phyloP scores from a whole-genome alignment of 2,329 filamentous ascomycete genomes.

The Pestalotiopsis fici region DNA sequence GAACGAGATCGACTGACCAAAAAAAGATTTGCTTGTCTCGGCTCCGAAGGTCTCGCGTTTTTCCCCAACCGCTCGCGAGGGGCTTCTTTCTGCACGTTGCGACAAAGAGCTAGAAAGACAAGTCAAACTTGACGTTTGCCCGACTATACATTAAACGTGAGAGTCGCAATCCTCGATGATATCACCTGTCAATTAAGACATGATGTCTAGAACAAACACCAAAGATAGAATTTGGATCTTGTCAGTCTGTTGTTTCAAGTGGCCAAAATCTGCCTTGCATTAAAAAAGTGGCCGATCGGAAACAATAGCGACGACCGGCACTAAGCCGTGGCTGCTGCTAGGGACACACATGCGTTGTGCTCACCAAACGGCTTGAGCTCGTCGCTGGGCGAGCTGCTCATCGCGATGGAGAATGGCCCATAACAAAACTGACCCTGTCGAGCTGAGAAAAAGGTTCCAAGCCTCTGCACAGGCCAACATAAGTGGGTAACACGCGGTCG shows the following conservation, averaged over 20 bases:
- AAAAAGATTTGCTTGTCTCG: background rate
- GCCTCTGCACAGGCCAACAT: constrained; percentile 7
- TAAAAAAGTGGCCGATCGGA: background rate
- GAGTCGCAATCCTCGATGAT: background rate
- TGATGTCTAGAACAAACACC: background rate
- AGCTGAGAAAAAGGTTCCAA: constrained; percentile 8
- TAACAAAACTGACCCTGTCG: background rate
- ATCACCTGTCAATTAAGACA: background rate
- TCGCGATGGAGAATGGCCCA: background rate
- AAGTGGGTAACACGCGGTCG: background rate
- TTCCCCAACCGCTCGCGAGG: background rate
- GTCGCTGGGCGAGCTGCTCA: background rate
- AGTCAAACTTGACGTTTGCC: background rate
- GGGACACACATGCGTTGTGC: background rate
- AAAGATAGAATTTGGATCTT: background rate
- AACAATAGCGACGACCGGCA: background rate
- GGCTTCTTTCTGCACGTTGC: background rate
- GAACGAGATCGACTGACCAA: background rate
- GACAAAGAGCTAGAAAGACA: background rate
- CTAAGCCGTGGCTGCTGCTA: background rate
- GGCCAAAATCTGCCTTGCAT: constrained; percentile 5
- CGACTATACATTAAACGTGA: no score
- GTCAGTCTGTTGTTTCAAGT: constrained; percentile 5
- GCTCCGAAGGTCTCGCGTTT: background rate
- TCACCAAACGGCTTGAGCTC: constrained; percentile 1